Conservation (phyloP, 495 filamentous ascomycete genomes). For the Rhypophila decipiens region DNA sequence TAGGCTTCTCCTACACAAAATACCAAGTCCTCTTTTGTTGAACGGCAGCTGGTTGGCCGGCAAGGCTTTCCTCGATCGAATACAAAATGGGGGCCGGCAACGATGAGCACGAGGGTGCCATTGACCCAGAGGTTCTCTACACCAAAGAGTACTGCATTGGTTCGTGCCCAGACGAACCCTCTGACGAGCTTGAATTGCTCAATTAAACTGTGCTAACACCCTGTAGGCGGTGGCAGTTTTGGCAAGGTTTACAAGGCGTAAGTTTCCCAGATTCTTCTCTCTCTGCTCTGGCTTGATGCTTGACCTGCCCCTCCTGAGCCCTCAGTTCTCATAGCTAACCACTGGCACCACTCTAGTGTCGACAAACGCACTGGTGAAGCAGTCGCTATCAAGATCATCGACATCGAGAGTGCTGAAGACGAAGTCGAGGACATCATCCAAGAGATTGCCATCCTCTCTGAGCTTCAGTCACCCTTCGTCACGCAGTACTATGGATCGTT, state of each 20-base stretch:
- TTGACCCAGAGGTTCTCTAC: conserved; percentile 83
- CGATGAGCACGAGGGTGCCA: conserved; percentile 35
- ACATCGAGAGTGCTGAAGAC: conserved; percentile 96
- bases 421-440: conserved; percentile 99
- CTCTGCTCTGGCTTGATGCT: neutral
- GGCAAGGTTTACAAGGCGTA: conserved; percentile 95
- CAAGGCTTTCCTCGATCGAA: no score
- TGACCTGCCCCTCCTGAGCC: neutral
- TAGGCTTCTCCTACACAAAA: no score
- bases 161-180: no score
- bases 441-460: conserved; percentile 93
- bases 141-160: conserved; percentile 93
- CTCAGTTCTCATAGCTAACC: conserved; percentile 17
- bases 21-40: no score
- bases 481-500: conserved; percentile 97
- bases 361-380: conserved; percentile 78
- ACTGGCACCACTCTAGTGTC: conserved; percentile 44
- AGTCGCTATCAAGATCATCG: conserved; percentile 93
- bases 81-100: no score
- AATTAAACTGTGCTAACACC: neutral
- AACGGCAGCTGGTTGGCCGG: no score
- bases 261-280: conserved; percentile 7
- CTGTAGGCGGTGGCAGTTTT: conserved; percentile 74
- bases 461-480: conserved; percentile 87
- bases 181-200: neutral